Conservation (phyloP, 2,329 filamentous ascomycete genomes). For the Arthrobotrys iridis region DNA sequence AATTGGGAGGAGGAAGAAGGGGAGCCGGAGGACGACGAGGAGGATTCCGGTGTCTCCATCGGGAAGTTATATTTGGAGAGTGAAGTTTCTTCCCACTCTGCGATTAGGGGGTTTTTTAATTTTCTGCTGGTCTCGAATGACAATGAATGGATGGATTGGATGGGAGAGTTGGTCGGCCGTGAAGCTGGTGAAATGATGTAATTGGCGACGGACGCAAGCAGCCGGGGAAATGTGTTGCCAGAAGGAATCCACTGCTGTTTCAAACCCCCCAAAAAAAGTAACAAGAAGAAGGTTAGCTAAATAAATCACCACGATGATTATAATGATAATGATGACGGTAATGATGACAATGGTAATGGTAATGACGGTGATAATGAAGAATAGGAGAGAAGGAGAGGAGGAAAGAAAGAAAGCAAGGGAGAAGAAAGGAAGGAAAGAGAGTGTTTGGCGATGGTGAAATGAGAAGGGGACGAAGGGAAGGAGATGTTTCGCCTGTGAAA, state of each 20-base stretch:
- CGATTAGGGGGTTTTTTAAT: no score
- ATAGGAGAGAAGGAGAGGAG: not conserved
- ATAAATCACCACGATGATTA: no score
- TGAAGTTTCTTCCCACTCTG: no score
- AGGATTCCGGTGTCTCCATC: conserved; percentile 51
- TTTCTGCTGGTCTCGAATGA: not conserved
- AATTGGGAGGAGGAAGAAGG: conserved; percentile 41
- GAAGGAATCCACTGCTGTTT: no score
- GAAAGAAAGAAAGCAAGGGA: not conserved
- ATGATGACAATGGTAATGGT: not conserved
- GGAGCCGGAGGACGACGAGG: conserved; percentile 36
- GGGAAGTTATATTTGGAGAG: not conserved
- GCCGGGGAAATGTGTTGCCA: conserved; percentile 16
- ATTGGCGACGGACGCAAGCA: conserved; percentile 1
- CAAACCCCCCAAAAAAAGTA: no score
- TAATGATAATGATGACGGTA: no score
- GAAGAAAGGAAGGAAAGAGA: not conserved
- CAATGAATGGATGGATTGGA: not conserved
- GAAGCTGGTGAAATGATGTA: conserved; percentile 23
- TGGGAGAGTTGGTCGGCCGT: not conserved
- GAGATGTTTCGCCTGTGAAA: conserved; percentile 36
- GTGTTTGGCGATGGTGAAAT: no score
- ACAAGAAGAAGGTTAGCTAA: no score
- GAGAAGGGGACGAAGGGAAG: not conserved
- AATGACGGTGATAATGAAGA: not conserved